A percentile compares a stretch with the other conserved stretches of the same genome.
These are phyloP conservation scores for Phytophthora nicotianae DNA, from an alignment of 352 stramenopile species.

Conservation along the genomic window DNA sequence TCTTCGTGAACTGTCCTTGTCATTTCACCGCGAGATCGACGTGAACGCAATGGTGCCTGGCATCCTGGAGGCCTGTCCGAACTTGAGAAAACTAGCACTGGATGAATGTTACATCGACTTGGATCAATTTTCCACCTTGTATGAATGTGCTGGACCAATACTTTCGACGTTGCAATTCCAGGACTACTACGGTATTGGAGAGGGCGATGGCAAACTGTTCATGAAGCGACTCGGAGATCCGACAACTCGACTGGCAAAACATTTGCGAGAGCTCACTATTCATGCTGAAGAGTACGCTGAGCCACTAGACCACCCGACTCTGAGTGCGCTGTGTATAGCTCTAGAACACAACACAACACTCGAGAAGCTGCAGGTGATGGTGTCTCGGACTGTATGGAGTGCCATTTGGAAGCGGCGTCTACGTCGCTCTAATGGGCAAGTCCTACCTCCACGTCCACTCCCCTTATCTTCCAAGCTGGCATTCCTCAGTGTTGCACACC, in stretches of 20 bases:
- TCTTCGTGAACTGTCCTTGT: constrained; percentile 15
- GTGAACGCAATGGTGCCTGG: constrained; percentile 19
- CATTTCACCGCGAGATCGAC: constrained; percentile 20
- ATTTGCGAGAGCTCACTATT: constrained; percentile 14
- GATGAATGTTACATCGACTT: constrained; percentile 20
- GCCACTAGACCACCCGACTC: constrained; percentile 14
- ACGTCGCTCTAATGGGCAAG: constrained; percentile 15
- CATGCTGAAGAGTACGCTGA: constrained; percentile 17
- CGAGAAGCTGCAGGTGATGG: constrained; percentile 15
- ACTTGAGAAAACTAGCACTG: constrained; percentile 13
- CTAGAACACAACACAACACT: constrained; percentile 12
- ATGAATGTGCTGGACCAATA: constrained; percentile 6
- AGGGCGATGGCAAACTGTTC: constrained; percentile 12
- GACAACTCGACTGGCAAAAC: constrained; percentile 12
- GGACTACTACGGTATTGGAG: constrained; percentile 19
- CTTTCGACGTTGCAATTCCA: constrained; percentile 14
- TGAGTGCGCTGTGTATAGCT: constrained; percentile 11
- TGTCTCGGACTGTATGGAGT: constrained; percentile 7
- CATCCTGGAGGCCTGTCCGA: constrained; percentile 12
- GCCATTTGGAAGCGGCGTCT: constrained; percentile 18
- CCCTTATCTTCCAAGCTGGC: constrained; percentile 2
- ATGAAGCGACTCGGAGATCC: constrained; percentile 23
- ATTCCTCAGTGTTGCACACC: background rate
- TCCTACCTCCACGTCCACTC: constrained; percentile 10
- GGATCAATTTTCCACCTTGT: constrained; percentile 17